Conservation (phyloP, 371 early-diverging fungal species). For the Lichtheimia ornata region DNA sequence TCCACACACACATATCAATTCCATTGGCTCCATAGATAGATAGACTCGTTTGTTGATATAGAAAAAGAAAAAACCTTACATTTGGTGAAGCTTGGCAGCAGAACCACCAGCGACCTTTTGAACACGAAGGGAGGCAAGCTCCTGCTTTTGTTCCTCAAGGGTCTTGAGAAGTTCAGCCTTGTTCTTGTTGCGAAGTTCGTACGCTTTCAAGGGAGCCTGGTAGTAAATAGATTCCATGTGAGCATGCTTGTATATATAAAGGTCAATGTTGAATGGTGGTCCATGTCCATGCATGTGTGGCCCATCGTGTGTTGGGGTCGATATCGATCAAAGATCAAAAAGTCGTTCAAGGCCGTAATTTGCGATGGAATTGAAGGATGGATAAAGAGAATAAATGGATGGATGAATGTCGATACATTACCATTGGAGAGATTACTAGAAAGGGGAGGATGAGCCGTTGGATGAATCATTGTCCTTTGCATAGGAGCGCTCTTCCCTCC, state of each 20-base stretch:
- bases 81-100: constrained; percentile 79
- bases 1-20: not conserved
- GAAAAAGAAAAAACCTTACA: constrained; percentile 52
- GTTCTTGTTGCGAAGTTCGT: constrained; percentile 89
- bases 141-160: constrained; percentile 90
- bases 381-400: constrained; percentile 13
- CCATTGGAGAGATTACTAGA: constrained; percentile 1
- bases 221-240: constrained; percentile 16
- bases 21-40: not conserved
- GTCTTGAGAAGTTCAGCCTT: constrained; percentile 87
- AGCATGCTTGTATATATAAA: not conserved
- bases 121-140: constrained; percentile 87
- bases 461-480: no score
- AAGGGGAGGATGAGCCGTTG: not conserved
- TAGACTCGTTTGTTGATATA: not conserved
- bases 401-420: constrained; percentile 13
- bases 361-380: not conserved
- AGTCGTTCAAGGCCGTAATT: no score
- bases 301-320: no score
- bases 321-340: no score
- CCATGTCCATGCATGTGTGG: no score
- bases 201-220: constrained; percentile 81
- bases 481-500: no score
- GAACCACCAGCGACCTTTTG: constrained; percentile 84
- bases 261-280: no score